These are phyloP conservation scores for Phytophthora sansomeana DNA, from an alignment of 352 stramenopile genomes.

Conservation along the genomic window DNA sequence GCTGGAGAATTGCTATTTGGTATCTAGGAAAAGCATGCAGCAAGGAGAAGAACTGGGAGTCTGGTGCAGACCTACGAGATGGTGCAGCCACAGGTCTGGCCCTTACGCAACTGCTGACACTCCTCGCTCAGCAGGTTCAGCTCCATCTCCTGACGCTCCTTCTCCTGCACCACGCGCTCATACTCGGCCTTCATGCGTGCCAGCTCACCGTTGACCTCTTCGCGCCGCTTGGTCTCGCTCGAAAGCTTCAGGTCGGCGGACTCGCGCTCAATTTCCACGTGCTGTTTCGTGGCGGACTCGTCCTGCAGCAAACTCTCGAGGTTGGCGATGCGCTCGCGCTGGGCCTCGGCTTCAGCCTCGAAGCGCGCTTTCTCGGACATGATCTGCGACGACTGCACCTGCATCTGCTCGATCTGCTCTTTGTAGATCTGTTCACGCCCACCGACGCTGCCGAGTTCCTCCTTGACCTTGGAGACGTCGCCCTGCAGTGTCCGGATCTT, in stretches of 20 bases:
- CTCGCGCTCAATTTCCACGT: conserved; percentile 80
- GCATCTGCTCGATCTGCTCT: conserved; percentile 89
- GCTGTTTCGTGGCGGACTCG: conserved; percentile 68
- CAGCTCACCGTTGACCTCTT: conserved; percentile 72
- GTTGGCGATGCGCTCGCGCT: conserved; percentile 72
- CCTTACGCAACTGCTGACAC: conserved; percentile 78
- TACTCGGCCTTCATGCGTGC: conserved; percentile 70
- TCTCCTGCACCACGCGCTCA: conserved; percentile 81
- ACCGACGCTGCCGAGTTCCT: conserved; percentile 82
- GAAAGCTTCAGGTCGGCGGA: conserved; percentile 74
- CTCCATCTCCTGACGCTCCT: conserved; percentile 84
- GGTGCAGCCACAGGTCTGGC: conserved; percentile 70
- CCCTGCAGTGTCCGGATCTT: conserved; percentile 79
- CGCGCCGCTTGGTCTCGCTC: conserved; percentile 62
- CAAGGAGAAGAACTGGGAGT: background rate
- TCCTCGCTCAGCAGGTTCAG: conserved; percentile 80
- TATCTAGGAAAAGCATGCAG: conserved; percentile 31
- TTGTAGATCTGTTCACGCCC: conserved; percentile 87
- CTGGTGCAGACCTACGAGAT: conserved; percentile 58
- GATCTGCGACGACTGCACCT: conserved; percentile 75
- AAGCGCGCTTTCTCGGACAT: conserved; percentile 80
- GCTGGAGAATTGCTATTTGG: conserved; percentile 6
- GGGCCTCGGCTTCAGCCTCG: conserved; percentile 68
- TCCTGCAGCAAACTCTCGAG: conserved; percentile 75
- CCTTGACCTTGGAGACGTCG: conserved; percentile 81